Percentiles rank a stretch among this genome's conserved stretches.
phyloP scores from a whole-genome alignment of 1,284 basidiomycete genomes.

The Ceratobasidium theobromae region DNA sequence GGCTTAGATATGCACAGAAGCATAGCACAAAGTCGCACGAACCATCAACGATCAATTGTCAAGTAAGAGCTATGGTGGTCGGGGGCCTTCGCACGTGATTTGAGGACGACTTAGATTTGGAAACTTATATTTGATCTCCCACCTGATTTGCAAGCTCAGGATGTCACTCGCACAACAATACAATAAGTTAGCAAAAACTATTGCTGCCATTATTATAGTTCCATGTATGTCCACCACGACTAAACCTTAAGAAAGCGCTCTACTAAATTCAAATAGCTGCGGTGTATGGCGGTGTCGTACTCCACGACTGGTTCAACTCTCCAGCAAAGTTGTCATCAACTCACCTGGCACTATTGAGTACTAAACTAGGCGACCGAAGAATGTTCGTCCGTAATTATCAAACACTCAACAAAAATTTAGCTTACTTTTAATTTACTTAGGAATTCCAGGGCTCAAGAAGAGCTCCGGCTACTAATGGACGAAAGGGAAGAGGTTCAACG shows the following conservation, averaged over 20 bases:
- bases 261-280: conserved; percentile 1
- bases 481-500: conserved; percentile 22
- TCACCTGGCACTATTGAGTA: not conserved
- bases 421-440: not conserved
- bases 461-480: not conserved
- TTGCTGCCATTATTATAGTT: not conserved
- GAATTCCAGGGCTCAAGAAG: not conserved
- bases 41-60: not conserved
- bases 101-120: not conserved
- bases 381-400: not conserved
- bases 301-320: conserved; percentile 2
- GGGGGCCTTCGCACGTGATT: not conserved
- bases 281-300: conserved; percentile 20
- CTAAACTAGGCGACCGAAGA: not conserved
- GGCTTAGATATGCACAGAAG: conserved; percentile 11
- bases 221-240: not conserved
- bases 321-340: too few relatives aligned
- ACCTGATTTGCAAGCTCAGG: too few relatives aligned
- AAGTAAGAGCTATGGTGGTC: not conserved
- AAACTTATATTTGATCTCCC: not conserved
- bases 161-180: conserved; percentile 20
- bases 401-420: not conserved
- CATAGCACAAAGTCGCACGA: not conserved
- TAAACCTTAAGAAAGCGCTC: not conserved
- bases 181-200: conserved; percentile 12